Conservation (phyloP, 768 basidiomycete species). For the Hypholoma sublateritium region DNA sequence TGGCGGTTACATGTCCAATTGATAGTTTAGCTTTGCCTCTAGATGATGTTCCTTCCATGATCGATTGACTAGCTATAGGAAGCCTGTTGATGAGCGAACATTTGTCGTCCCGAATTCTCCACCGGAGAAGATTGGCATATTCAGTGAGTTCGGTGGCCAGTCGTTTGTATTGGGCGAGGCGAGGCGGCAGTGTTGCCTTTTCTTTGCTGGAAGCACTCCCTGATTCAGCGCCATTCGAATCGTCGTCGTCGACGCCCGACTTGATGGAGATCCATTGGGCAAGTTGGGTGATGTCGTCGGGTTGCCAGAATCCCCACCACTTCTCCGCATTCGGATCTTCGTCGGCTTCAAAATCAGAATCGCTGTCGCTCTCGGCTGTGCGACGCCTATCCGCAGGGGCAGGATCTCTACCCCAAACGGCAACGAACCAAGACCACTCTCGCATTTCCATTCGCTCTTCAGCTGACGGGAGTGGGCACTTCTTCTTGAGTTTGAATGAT, state of each 20-base stretch:
- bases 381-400: constrained; percentile 7
- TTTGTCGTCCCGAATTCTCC: constrained; percentile 46
- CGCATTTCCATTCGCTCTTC: constrained; percentile 53
- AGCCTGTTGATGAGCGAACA: constrained; percentile 20
- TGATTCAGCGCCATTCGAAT: constrained; percentile 10
- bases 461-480: constrained; percentile 35
- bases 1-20: background rate
- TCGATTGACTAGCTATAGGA: background rate
- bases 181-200: constrained; percentile 8
- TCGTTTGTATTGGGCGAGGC: constrained; percentile 29
- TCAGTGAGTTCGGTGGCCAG: constrained; percentile 57
- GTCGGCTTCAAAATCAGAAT: constrained; percentile 29
- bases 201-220: constrained; percentile 11
- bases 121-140: constrained; percentile 60
- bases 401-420: constrained; percentile 67
- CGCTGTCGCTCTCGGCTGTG: constrained; percentile 9
- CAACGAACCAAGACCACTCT: constrained; percentile 79
- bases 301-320: constrained; percentile 82
- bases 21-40: constrained; percentile 7
- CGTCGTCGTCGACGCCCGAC: constrained; percentile 37
- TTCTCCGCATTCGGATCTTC: constrained; percentile 35
- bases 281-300: constrained; percentile 61
- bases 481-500: constrained; percentile 40
- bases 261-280: constrained; percentile 64
- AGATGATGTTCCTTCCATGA: background rate